Evolutionary conservation across 768 basidiomycete species (phyloP).

Genomic region (Russula vinacea): DNA sequence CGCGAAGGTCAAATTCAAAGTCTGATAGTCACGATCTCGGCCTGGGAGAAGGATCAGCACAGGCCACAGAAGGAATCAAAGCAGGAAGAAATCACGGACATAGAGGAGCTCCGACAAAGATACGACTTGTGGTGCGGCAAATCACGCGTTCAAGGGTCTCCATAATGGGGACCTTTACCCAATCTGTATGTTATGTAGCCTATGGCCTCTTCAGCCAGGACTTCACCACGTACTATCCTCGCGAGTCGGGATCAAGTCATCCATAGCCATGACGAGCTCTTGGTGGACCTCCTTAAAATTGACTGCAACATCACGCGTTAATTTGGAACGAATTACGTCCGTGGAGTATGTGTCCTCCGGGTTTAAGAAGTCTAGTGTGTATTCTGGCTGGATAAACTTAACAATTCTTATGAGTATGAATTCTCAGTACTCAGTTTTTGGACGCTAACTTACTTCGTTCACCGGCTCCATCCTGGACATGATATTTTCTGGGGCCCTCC

Average conservation of each 20-base stretch:
- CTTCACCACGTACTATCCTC: background rate
- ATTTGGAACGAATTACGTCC: no score
- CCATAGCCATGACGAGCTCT: background rate
- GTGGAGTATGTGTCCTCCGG: no score
- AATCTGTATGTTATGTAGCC: conserved; percentile 34
- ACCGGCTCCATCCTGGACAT: background rate
- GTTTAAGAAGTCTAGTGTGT: no score
- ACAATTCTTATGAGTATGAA: background rate
- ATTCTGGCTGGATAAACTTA: background rate
- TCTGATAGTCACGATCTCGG: conserved; percentile 40
- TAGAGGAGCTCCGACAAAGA: conserved; percentile 41
- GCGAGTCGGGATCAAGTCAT: no score
- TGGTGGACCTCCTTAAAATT: background rate
- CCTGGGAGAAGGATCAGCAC: conserved; percentile 35
- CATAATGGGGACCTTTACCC: conserved; percentile 35
- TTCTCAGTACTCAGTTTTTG: background rate
- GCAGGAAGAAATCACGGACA: conserved; percentile 31
- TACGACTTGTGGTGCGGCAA: no score
- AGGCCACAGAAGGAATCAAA: background rate
- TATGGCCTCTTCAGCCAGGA: background rate
- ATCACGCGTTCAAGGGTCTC: conserved; percentile 26
- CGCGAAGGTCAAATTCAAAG: conserved; percentile 32
- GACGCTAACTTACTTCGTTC: background rate
- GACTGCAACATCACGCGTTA: no score
- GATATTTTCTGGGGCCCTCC: background rate